Evolutionary conservation across 2,329 filamentous ascomycete genomes (phyloP), one percentile per base, ranked within the genome.

Genomic region (Stachybotrys chlorohalonatus): DNA sequence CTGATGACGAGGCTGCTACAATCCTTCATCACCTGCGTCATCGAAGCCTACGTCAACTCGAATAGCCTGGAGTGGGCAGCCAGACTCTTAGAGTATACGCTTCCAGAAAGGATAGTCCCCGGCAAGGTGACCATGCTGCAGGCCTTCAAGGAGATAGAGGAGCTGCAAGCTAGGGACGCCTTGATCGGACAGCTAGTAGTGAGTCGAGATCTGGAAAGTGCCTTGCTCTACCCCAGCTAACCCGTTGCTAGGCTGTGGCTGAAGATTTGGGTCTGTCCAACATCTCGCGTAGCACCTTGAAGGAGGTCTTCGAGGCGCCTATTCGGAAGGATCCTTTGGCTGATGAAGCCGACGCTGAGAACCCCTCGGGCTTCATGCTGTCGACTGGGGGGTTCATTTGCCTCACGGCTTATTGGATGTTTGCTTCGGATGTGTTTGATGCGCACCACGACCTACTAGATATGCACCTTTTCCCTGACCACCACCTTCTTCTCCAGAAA

Each of bases 11-110:
- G 80, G 55, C 73, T 93, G 15, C 70, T 93, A 30, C 85, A 90
- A 64, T 84, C 85, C 1, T 92, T 94, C 67, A 77, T 90, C n/a
- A 90, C 87, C 0, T 87, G 89, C 64, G 73, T 92, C 16, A 71
- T 92, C 11, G 88, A 92, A 65, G 81, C 86, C 49, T 93, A 90
- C 60, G 78, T 89, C 57, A 83, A 84, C 59, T 73, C 71, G 7
- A 80, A 84, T 59, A 73, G 74, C 30, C 67, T 86, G 66, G 78
- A 81, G 49, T 86, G 83, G 84, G 78, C 83, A 2, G 72, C 80
- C 13, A 73, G 89, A 52, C 68, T 91, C 54, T 76, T 88, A 58
- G 89, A 93, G 68, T 84, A 80, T 56, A 82, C 85, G 58, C 76
- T 82, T 53, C 87, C 88, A 0, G 77, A 82, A 54, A 83, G 78